Evolutionary conservation across 768 basidiomycete species (phyloP).

Genomic region (Galerina marginata): DNA sequence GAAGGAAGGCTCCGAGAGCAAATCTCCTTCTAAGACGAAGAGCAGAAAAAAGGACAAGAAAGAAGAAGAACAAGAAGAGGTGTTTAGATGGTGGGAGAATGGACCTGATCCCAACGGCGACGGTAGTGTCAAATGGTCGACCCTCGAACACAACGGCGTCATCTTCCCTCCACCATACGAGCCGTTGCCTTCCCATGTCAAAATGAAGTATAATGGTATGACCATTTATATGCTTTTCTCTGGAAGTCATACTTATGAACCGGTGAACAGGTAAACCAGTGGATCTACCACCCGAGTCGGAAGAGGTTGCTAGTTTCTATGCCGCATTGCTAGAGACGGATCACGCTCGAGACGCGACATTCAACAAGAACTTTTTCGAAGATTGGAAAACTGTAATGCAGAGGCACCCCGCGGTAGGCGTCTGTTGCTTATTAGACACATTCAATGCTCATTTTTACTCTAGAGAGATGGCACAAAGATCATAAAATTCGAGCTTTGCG

Average conservation of each 20-base stretch:
- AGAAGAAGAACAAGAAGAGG: constrained; percentile 74
- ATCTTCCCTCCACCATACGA: constrained; percentile 96
- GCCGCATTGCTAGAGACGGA: constrained; percentile 91
- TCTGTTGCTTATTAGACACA: not conserved
- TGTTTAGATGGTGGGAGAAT: constrained; percentile 88
- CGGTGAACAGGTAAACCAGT: constrained; percentile 68
- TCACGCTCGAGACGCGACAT: constrained; percentile 85
- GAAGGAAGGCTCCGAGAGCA: constrained; percentile 43
- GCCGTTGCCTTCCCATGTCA: constrained; percentile 78
- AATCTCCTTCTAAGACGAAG: constrained; percentile 45
- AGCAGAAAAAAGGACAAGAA: constrained; percentile 60
- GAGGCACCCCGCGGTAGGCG: constrained; percentile 81
- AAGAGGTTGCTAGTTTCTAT: constrained; percentile 98
- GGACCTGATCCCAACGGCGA: constrained; percentile 67
- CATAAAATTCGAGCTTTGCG: constrained; percentile 77
- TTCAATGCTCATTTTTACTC: constrained; percentile 6
- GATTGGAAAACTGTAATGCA: constrained; percentile 85
- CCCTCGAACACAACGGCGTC: constrained; percentile 94
- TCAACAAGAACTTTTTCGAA: constrained; percentile 95
- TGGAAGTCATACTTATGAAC: constrained; percentile 12
- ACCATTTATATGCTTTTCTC: constrained; percentile 12
- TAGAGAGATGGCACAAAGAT: constrained; percentile 80
- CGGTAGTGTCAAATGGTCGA: constrained; percentile 88
- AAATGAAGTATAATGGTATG: constrained; percentile 95
- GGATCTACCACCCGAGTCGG: constrained; percentile 81